Percentiles rank a stretch among this genome's conserved stretches.
phyloP scores from a whole-genome alignment of 2,329 filamentous ascomycete species.

The Aureobasidium sp. region DNA sequence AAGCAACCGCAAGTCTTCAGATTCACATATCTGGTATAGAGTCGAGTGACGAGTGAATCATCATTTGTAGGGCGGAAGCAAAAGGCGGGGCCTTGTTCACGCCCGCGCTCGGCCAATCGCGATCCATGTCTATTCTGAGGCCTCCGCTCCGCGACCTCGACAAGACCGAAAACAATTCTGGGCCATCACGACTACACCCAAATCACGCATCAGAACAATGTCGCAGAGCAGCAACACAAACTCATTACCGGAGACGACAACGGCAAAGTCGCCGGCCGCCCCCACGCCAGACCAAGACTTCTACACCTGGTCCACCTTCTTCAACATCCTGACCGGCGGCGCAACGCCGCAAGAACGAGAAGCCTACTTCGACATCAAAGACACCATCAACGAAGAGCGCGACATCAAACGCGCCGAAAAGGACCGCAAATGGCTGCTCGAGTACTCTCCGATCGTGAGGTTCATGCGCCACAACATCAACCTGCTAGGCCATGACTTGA shows the following conservation, averaged over 20 bases:
- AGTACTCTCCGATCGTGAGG: conserved; percentile 74
- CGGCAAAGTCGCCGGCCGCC: conserved; percentile 11
- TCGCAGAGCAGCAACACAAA: conserved; percentile 4
- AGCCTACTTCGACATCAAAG: conserved; percentile 69
- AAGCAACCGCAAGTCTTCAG: background rate
- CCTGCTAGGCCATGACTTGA: conserved; percentile 68
- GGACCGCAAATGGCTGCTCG: conserved; percentile 73
- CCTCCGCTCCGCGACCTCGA: conserved; percentile 2
- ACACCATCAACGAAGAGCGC: conserved; percentile 62
- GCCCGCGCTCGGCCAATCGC: conserved; percentile 9
- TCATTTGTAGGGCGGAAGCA: background rate
- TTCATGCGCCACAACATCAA: conserved; percentile 78
- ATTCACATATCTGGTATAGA: conserved; percentile 6
- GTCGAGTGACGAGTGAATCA: background rate
- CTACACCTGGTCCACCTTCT: conserved; percentile 71
- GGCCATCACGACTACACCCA: background rate
- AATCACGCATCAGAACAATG: background rate
- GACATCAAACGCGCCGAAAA: conserved; percentile 78
- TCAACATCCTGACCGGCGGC: conserved; percentile 66
- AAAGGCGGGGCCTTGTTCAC: background rate
- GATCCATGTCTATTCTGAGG: background rate
- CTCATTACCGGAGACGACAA: conserved; percentile 7
- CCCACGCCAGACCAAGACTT: conserved; percentile 26
- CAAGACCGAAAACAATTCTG: background rate
- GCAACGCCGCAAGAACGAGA: conserved; percentile 60